Evolutionary conservation across 345 rosid species (phyloP).

Genomic region (Corchorus capsularis): DNA sequence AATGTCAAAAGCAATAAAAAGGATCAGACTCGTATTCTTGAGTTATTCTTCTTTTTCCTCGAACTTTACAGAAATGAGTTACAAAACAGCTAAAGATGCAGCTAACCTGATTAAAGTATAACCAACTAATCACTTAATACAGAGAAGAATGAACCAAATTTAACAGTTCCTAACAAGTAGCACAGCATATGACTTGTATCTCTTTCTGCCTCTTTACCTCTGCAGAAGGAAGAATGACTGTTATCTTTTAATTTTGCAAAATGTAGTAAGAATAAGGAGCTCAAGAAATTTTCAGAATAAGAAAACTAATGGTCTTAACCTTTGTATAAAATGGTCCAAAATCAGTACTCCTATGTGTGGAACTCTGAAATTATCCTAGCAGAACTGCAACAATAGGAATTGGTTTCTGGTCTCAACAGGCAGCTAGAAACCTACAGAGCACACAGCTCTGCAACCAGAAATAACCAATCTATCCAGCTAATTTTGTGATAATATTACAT

Average conservation of each 20-base stretch:
- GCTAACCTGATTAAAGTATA: neutral
- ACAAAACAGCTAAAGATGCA: neutral
- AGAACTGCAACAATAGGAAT: neutral
- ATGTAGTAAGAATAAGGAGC: neutral
- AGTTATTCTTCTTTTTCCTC: neutral
- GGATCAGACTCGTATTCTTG: neutral
- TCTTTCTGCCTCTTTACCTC: neutral
- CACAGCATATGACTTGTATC: neutral
- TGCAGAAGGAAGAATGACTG: neutral
- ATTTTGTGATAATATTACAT: neutral
- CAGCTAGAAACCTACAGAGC: neutral
- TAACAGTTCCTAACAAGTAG: neutral
- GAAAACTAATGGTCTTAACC: neutral
- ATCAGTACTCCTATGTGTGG: neutral
- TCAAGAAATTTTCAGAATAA: neutral
- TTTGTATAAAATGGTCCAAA: neutral
- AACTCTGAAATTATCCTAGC: neutral
- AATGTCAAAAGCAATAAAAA: too few relatives aligned
- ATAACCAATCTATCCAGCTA: neutral
- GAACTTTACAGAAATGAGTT: too few relatives aligned
- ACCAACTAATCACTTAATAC: neutral
- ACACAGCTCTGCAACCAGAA: neutral
- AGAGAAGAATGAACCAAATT: neutral
- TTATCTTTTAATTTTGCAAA: neutral
- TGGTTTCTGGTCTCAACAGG: neutral